Evolutionary conservation across 371 early-diverging fungal species (phyloP), one percentile per base, ranked within the genome.

Genomic region (Mucor racemosus): DNA sequence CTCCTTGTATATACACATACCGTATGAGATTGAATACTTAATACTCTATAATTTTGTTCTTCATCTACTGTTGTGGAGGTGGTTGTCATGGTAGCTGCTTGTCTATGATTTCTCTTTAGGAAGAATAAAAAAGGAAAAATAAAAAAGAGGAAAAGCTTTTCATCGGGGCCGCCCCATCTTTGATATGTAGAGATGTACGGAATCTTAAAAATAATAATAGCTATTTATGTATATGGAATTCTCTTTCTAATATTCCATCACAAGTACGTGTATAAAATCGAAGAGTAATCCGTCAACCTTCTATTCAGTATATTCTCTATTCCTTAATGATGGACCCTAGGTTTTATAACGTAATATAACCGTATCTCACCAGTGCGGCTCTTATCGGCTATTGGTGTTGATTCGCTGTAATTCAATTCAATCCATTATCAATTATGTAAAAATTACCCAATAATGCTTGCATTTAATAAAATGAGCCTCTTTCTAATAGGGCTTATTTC

Each of bases 1-100:
- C 26, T 3, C 13, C 3, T 8, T 35, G n/a, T 13, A 9, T 46
- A 14, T 17, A 36, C 3, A 19, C 31, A 61, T 78, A 95, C 95
- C 65, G 94, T 95, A 73, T 97, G 97, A 3, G 94, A 93, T 75
- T 97, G 96, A 64, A 97, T 90, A 44, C 93, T 93, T 31, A 97
- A 85, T 10, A 95, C 93, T 53, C 94, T 84, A 19, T 72, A 70
- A 39, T 58, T 56, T 14, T 17, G 19, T 3, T 69, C 72, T 54
- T 65, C 65, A 6, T 53, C 53, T 5, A 6, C 11, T 38, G 7
- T 11, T 9, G 4, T 9, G 7, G 11, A 9, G 14, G 13, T 53
- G 4, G 31, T 53, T 53, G 53, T 53, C 53, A 53, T 53, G 21
- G 31, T 53, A 53, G 4, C 53, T 21, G 26, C 53, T 19, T 50